Evolutionary conservation across 1,139 yeast species (phyloP).

Genomic region (Pichia sp.): DNA sequence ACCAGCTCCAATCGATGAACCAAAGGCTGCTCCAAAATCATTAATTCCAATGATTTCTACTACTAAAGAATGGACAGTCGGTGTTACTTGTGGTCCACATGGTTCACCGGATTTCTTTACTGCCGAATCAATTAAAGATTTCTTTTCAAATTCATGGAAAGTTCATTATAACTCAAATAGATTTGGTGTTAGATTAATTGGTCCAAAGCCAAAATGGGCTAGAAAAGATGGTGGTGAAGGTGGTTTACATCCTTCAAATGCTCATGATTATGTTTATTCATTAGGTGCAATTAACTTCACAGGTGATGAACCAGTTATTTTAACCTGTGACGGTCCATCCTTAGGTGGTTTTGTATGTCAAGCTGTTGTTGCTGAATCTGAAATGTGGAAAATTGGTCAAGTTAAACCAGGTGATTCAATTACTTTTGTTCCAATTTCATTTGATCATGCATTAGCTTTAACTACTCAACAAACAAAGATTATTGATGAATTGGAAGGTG

Average conservation of each 20-base stretch:
- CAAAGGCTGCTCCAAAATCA: constrained; percentile 47
- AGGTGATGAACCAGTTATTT: constrained; percentile 96
- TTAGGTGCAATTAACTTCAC: constrained; percentile 95
- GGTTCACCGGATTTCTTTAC: constrained; percentile 94
- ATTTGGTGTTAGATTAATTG: constrained; percentile 89
- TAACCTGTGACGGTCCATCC: constrained; percentile 96
- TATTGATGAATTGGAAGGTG: constrained; percentile 37
- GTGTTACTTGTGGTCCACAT: constrained; percentile 95
- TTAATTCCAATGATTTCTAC: constrained; percentile 51
- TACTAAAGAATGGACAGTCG: constrained; percentile 71
- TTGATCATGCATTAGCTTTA: constrained; percentile 59
- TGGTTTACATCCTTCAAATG: constrained; percentile 95
- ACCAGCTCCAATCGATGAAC: constrained; percentile 65
- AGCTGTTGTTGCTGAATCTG: constrained; percentile 92
- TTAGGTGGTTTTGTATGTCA: constrained; percentile 96
- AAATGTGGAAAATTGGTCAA: constrained; percentile 98
- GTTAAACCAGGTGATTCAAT: constrained; percentile 88
- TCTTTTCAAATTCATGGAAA: constrained; percentile 78
- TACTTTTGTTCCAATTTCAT: constrained; percentile 70
- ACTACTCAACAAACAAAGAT: constrained; percentile 43
- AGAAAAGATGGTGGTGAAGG: constrained; percentile 97
- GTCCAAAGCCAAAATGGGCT: constrained; percentile 97
- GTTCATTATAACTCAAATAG: constrained; percentile 95
- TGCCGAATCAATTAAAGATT: constrained; percentile 64
- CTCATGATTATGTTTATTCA: constrained; percentile 95